A percentile compares a stretch with the other conserved stretches of the same genome.
Conservation (phyloP, 1,139 yeast genomes). For the Yamadazyma kanchanaburiensis region DNA sequence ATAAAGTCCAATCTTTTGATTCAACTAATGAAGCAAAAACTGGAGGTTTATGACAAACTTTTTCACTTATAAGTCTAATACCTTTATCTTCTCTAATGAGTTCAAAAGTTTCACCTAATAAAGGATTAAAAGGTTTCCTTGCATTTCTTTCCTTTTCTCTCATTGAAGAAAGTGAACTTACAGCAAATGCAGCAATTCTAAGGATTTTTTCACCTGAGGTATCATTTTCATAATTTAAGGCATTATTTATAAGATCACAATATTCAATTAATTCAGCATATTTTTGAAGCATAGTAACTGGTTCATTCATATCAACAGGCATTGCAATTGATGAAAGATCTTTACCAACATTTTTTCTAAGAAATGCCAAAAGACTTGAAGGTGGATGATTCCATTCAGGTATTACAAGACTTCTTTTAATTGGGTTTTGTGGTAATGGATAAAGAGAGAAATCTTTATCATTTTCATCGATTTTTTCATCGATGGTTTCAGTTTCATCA, state of each 20-base stretch:
- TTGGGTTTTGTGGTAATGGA: conserved; percentile 58
- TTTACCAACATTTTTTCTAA: conserved; percentile 89
- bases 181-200: conserved; percentile 78
- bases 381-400: conserved; percentile 63
- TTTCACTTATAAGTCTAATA: conserved; percentile 68
- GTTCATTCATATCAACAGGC: conserved; percentile 96
- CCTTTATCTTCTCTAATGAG: conserved; percentile 76
- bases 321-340: conserved; percentile 82
- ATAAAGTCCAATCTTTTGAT: conserved; percentile 68
- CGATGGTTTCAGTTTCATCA: conserved; percentile 10
- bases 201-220: conserved; percentile 59
- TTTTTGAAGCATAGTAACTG: conserved; percentile 75
- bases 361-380: conserved; percentile 74
- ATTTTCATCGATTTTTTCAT: conserved; percentile 4
- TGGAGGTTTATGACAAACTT: conserved; percentile 80
- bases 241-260: conserved; percentile 60
- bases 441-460: conserved; percentile 41
- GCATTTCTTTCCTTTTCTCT: conserved; percentile 71
- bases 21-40: conserved; percentile 80
- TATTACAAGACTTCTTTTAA: conserved; percentile 60
- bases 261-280: conserved; percentile 81
- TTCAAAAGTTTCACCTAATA: conserved; percentile 85
- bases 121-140: conserved; percentile 91
- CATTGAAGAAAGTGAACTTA: conserved; percentile 65
- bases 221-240: conserved; percentile 38